phyloP scores from a whole-genome alignment of 306 rosid species.

The Echinosophora koreensis region DNA sequence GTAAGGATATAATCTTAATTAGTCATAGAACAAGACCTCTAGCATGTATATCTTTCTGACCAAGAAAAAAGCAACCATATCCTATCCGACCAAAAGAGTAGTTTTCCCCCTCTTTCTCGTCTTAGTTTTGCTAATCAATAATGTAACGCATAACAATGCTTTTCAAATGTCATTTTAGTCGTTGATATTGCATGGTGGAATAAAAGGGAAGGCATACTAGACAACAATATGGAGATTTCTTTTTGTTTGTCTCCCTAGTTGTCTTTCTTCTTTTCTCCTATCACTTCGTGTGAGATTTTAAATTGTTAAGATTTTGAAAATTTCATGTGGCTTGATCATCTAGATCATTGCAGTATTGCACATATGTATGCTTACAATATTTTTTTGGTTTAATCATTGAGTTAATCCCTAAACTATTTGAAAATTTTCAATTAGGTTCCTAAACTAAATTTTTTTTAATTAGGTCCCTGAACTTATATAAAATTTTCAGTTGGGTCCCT shows the following conservation, averaged over 20 bases:
- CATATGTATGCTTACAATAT: no score
- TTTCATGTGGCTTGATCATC: not conserved
- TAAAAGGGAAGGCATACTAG: conserved; percentile 29
- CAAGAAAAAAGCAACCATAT: conserved; percentile 45
- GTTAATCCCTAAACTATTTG: no score
- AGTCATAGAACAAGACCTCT: conserved; percentile 38
- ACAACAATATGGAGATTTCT: conserved; percentile 39
- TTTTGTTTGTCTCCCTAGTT: not conserved
- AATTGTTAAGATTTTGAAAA: not conserved
- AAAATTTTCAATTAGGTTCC: no score
- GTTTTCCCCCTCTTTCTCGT: conserved; percentile 35
- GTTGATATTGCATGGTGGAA: conserved; percentile 34
- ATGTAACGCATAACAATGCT: conserved; percentile 22
- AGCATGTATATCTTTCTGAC: conserved; percentile 49
- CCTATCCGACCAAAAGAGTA: conserved; percentile 58
- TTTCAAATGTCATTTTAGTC: conserved; percentile 12
- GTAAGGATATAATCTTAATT: conserved; percentile 14
- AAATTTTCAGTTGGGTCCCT: no score
- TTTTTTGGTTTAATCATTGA: no score
- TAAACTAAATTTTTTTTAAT: no score
- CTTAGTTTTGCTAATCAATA: conserved; percentile 43
- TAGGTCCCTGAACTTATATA: no score
- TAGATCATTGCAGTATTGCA: no score
- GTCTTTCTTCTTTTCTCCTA: conserved; percentile 12
- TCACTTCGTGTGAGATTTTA: not conserved